Evolutionary conservation across 176 grass and related monocot species (phyloP), one percentile per base, ranked within the genome.

Genomic region (Paspalum notatum): DNA sequence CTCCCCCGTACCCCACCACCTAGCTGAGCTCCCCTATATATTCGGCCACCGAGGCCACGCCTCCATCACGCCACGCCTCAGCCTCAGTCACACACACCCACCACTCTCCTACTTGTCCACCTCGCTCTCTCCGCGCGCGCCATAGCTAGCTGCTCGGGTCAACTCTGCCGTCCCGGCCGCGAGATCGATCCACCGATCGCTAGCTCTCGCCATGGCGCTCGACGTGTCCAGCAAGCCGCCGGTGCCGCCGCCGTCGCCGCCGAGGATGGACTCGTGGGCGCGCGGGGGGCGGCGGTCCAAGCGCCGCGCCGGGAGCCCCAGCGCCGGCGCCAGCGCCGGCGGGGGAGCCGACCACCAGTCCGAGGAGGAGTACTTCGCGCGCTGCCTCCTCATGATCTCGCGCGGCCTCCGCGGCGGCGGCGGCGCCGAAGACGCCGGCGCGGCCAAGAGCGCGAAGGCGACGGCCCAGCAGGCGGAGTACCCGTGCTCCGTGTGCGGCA

Each of bases 401-500:
- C 85, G 83, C 47, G 86, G 87, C 51, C 68, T 83, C 47, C 78
- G 82, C 16, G 89, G 69, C 39, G 78, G 53, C 65, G 9, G 76
- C 4, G 81, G 44, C 25, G 85, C 22, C 17, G 44, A 40, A 38
- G 44, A 9, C 42, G 17, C 5, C 15, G 11, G 4, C 25, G 18
- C 10, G 2, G 16, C 16, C 5, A 18, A 49, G 20, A 21, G 45
- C 16, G n/a, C 74, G 38, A 66, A 75, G 16, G 49, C 77, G 51
- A 56, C 22, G 2, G 22, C 59, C 57, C 52, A 74, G 64, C 53
- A 61, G 50, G n/a, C n/a, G n/a, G 86, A 78, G 18, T 91, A 89
- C 55, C 63, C 18, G 69, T 94, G 92, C 80, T 91, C 92, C 43
- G 83, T 94, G 46, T 94, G 92, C 78, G 86, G 86, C 74, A 91